Base-by-base conservation (phyloP, 164 flowering plant species). In the Akebia trifoliata region DNA sequence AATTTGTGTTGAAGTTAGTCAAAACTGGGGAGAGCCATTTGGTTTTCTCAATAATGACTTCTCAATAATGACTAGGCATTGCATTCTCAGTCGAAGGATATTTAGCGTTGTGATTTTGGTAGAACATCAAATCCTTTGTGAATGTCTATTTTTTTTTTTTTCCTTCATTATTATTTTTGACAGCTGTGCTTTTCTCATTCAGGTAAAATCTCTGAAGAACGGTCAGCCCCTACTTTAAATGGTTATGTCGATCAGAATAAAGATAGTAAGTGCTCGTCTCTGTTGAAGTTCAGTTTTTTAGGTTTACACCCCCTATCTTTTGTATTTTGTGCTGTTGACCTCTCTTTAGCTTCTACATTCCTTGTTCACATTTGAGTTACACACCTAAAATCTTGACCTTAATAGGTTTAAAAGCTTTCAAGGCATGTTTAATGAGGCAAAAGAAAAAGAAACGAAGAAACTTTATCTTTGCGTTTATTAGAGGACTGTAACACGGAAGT, bases 171-270 rank as follows among this genome's bases (percentile, higher is more conserved):
- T n/a, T n/a, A n/a, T n/a, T n/a, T n/a, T n/a, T n/a, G n/a, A n/a
- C n/a, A n/a, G n/a, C n/a, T n/a, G n/a, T n/a, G n/a, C n/a, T n/a
- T n/a, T n/a, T n/a, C 10, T 24, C 2, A 21, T 47, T 64, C 54
- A 81, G 81, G 80, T 56, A 63, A 66, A 64, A 39, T 48, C 21
- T 34, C 70, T n/a, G 67, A 57, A 18, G 74, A 61, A 15, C 60
- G 31, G 29, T 59, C 60, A 29, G 42, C 50, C 29, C 30, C 63
- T 54, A 22, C 58, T 18, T n/a, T 44, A 46, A 74, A 69, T 66
- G 85, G 79, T 29, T 52, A 66, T 54, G 25, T 21, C 49, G 45
- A 70, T 29, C 74, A 60, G 53, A 70, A 59, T 28, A 76, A 67
- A 59, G 72, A 69, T 57, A 56, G 81, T 83, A 64, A 75, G 84